Evolutionary conservation across 768 basidiomycete genomes (phyloP).

Genomic region (Leccinum truebloodii): DNA sequence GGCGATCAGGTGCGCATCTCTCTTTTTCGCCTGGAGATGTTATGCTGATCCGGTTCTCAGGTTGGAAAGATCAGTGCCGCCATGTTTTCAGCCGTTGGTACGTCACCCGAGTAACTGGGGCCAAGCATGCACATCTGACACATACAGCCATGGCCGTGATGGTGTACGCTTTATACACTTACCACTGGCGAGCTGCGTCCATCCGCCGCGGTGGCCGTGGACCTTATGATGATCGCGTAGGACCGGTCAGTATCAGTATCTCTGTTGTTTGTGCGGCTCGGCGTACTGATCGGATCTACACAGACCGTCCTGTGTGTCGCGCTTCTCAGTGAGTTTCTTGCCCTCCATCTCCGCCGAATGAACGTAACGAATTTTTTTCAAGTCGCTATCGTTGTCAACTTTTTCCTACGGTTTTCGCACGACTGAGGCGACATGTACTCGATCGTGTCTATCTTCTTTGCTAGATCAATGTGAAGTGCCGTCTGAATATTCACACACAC

Average conservation of each 20-base stretch:
- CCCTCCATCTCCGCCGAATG: background rate
- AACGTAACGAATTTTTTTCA: constrained; percentile 7
- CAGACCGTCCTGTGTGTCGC: constrained; percentile 84
- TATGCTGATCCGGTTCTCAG: constrained; percentile 37
- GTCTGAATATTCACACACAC: constrained; percentile 9
- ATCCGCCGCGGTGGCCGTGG: constrained; percentile 91
- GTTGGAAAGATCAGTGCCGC: constrained; percentile 95
- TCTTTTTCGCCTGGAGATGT: background rate
- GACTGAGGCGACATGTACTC: constrained; percentile 14
- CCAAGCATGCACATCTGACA: constrained; percentile 12
- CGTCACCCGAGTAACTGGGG: constrained; percentile 26
- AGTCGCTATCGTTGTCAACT: constrained; percentile 87
- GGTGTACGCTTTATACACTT: constrained; percentile 93
- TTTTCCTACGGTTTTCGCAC: constrained; percentile 74
- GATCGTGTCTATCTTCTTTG: background rate
- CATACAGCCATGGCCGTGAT: constrained; percentile 89
- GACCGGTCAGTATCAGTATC: constrained; percentile 67
- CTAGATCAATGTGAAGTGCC: constrained; percentile 15
- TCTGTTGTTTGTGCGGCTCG: constrained; percentile 7
- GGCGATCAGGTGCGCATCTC: constrained; percentile 74
- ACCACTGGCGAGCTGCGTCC: constrained; percentile 93
- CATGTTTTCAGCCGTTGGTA: constrained; percentile 94
- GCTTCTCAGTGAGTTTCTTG: constrained; percentile 58
- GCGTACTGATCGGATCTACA: constrained; percentile 14
- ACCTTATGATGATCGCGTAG: constrained; percentile 95